Evolutionary conservation across 805 yeast species (phyloP).

Genomic region (Metschnikowia continentalis): DNA sequence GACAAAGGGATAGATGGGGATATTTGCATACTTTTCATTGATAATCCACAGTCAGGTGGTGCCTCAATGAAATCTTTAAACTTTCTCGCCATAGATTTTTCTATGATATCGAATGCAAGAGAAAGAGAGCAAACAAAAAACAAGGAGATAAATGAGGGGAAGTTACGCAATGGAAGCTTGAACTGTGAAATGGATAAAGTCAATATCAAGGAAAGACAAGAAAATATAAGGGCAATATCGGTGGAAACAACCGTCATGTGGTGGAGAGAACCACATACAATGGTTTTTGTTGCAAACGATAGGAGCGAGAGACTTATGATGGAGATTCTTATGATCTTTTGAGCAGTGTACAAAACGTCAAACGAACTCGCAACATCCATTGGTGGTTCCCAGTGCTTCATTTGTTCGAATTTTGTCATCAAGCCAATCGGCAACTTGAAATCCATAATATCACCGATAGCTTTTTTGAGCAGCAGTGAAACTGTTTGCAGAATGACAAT

Average conservation of each 20-base stretch:
- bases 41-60: background rate
- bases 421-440: background rate
- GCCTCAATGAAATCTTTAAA: background rate
- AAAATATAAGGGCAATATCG: background rate
- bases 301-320: background rate
- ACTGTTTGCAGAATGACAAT: background rate
- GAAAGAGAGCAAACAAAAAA: slow-evolving; percentile 1
- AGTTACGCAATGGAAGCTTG: background rate
- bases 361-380: background rate
- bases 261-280: background rate
- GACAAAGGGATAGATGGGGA: background rate
- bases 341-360: background rate
- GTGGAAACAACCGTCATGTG: background rate
- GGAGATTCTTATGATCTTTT: background rate
- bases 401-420: background rate
- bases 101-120: background rate
- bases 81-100: background rate
- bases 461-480: background rate
- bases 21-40: background rate
- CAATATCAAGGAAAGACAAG: background rate
- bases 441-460: background rate
- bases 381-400: background rate
- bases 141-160: background rate
- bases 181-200: background rate
- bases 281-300: background rate